phyloP scores from a whole-genome alignment of 306 rosid species.

The Gastrolobium villosum region DNA sequence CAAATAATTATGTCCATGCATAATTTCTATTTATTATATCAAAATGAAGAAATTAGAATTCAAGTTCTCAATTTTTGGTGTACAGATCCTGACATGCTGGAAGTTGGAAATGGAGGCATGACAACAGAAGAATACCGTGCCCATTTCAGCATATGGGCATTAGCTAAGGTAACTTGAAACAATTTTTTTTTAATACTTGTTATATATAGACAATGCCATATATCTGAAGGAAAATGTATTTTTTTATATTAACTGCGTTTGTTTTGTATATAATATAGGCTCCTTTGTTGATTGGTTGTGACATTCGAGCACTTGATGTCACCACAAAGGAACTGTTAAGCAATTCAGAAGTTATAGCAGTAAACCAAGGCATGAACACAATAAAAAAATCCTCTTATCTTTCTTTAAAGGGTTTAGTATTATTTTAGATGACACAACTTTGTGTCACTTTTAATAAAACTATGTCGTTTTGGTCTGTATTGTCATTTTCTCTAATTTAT shows the following conservation, averaged over 20 bases:
- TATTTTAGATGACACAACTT: no score
- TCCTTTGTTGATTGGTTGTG: constrained; percentile 79
- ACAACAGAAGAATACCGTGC: constrained; percentile 76
- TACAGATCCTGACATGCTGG: constrained; percentile 90
- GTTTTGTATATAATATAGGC: constrained; percentile 32
- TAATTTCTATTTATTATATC: constrained; percentile 11
- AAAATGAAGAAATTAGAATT: neutral
- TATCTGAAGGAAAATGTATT: neutral
- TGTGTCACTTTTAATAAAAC: no score
- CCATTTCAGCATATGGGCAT: constrained; percentile 88
- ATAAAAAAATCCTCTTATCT: neutral
- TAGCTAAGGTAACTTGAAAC: constrained; percentile 63
- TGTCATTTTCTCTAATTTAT: no score
- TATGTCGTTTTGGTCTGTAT: no score
- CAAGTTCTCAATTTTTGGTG: constrained; percentile 15
- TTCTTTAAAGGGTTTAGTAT: constrained; percentile 23
- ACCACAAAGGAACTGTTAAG: constrained; percentile 60
- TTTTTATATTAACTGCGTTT: neutral
- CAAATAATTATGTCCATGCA: neutral
- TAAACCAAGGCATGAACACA: constrained; percentile 70
- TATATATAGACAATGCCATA: constrained; percentile 21
- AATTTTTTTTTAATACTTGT: neutral
- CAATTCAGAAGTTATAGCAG: constrained; percentile 77
- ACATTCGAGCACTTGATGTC: constrained; percentile 65
- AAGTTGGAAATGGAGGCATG: constrained; percentile 91